Evolutionary conservation across 2,329 filamentous ascomycete genomes (phyloP), one percentile per base, ranked within the genome.

Genomic region (Colletotrichum coccodes): DNA sequence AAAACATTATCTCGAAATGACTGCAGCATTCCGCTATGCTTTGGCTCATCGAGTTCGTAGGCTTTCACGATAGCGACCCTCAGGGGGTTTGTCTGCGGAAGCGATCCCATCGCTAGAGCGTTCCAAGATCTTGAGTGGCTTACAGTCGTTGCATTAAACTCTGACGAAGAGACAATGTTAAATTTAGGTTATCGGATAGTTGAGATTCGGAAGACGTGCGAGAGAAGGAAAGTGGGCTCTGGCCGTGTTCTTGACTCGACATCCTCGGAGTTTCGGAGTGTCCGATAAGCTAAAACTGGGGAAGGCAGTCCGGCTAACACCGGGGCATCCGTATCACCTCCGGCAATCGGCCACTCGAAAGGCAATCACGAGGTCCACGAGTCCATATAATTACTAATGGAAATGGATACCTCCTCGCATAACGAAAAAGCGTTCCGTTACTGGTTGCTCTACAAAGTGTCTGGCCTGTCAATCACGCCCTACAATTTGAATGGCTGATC

Each of bases 41-140:
- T 68, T 30, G 65, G 65, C 34, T 68, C 65, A 21, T 68, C 60
- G 23, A 68, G 38, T 44, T 68, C 65, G 40, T 68, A 68, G 16
- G 61, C 60, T 40, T 68, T 68, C 32, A 68, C 53, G 49, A 68
- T 60, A 34, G 65, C 65, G 61, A 68, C 65, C 38, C 65, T 49
- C 8, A 68, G 38, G 6, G 61, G 61, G 14, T 49, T 42, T 11
- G 44, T 36, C 14, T 21, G 42, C 7, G 65, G 61, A 50, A 68
- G 50, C 18, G 61, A 68, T 30, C 61, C 65, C 65, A 68, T 68
- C 23, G 6, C n/a, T 52, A 16, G 3, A 36, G 1, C 36, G 28
- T 16, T 34, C 21, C 16, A 7, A 30, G 16, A 2, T 5, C 9
- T 16, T 28, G 4, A 28, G 18, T 8, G 32, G 1, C 14, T 28